Evolutionary conservation across 2,329 filamentous ascomycete species (phyloP).

Genomic region (Xylariaceae sp.): DNA sequence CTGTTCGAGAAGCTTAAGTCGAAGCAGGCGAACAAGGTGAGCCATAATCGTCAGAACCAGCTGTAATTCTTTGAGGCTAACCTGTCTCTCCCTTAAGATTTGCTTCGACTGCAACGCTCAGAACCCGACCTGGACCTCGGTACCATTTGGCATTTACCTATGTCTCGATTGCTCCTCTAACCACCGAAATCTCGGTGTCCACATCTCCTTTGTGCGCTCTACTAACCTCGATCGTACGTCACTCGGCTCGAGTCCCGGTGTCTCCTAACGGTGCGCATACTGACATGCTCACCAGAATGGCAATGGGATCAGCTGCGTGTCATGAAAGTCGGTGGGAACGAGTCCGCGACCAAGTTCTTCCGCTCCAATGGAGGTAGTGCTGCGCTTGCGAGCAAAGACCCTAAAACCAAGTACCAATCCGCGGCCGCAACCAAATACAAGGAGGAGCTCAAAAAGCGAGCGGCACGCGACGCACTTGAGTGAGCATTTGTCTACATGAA

Average conservation of each 20-base stretch:
- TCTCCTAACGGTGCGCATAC: too few relatives aligned
- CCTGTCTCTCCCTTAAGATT: constrained; percentile 44
- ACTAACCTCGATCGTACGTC: constrained; percentile 95
- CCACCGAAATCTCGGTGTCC: constrained; percentile 94
- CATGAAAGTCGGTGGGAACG: constrained; percentile 98
- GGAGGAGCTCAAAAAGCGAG: constrained; percentile 86
- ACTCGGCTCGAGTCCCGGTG: too few relatives aligned
- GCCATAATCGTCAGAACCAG: constrained; percentile 20
- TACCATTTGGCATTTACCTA: constrained; percentile 94
- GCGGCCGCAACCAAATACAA: constrained; percentile 96
- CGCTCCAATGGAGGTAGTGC: constrained; percentile 93
- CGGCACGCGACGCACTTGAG: constrained; percentile 79
- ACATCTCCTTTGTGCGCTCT: constrained; percentile 98
- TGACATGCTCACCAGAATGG: constrained; percentile 60
- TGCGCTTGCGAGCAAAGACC: constrained; percentile 91
- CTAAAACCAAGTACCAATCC: constrained; percentile 94
- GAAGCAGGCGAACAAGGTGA: constrained; percentile 91
- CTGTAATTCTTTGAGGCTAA: neutral
- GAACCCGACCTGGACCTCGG: constrained; percentile 97
- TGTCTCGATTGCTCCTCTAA: constrained; percentile 97
- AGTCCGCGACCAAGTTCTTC: constrained; percentile 97
- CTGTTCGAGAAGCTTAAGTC: constrained; percentile 97
- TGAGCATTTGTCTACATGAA: constrained; percentile 42
- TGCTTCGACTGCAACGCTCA: constrained; percentile 98
- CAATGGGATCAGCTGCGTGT: constrained; percentile 97